phyloP scores from a whole-genome alignment of 2,329 filamentous ascomycete genomes.

The Aspergillus oerlinghausenensis region DNA sequence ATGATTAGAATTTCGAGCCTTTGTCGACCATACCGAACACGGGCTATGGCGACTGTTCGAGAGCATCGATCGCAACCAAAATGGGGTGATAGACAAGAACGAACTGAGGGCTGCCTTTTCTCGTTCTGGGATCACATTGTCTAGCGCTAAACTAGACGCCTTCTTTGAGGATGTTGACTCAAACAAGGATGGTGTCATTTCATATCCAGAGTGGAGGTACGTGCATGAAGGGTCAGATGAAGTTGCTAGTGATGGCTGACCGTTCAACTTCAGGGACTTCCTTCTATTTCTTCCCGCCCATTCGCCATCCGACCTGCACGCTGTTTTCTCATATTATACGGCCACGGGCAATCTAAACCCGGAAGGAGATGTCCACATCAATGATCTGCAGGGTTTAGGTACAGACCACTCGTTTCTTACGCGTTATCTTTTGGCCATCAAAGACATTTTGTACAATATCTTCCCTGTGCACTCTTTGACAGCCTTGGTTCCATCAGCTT shows the following conservation, averaged over 20 bases:
- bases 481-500: conserved; percentile 28
- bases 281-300: conserved; percentile 77
- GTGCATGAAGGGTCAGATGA: conserved; percentile 29
- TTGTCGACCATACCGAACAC: conserved; percentile 81
- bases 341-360: conserved; percentile 83
- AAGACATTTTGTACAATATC: conserved; percentile 33
- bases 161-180: conserved; percentile 90
- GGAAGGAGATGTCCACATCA: conserved; percentile 91
- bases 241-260: conserved; percentile 11
- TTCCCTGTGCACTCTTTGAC: conserved; percentile 31
- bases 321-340: conserved; percentile 86
- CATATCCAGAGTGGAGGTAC: conserved; percentile 95
- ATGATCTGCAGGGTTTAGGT: conserved; percentile 94
- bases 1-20: conserved; percentile 73
- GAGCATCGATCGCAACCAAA: conserved; percentile 77
- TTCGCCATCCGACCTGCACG: conserved; percentile 60
- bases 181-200: conserved; percentile 82
- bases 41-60: conserved; percentile 79
- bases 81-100: conserved; percentile 80
- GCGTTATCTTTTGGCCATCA: conserved; percentile 29
- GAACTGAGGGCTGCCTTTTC: conserved; percentile 78
- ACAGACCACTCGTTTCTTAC: conserved; percentile 47
- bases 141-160: conserved; percentile 68
- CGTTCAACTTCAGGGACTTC: conserved; percentile 64
- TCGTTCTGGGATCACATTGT: conserved; percentile 71